Evolutionary conservation across 1,284 basidiomycete species (phyloP).

Genomic region (Nidula niveotomentosa): DNA sequence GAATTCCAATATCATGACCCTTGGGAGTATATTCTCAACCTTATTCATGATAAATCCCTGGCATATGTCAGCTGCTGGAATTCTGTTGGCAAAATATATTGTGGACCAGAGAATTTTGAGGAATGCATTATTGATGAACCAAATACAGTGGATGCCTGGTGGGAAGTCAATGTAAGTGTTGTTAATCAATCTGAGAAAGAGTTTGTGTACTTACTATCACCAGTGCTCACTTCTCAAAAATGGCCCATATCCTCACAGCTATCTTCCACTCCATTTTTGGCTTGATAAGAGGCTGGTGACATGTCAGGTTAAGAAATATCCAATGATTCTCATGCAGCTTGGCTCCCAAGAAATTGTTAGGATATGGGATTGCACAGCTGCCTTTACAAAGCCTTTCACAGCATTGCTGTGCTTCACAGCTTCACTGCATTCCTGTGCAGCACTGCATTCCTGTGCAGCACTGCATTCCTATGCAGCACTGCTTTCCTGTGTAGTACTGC

Average conservation of each 20-base stretch:
- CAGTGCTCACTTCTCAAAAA: neutral
- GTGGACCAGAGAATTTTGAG: slow-evolving; percentile 5
- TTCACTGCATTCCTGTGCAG: no score
- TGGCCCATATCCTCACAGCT: neutral
- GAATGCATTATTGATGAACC: slow-evolving; percentile 19
- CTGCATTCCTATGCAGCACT: no score
- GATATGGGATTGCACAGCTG: no score
- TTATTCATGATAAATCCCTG: slow-evolving; percentile 19
- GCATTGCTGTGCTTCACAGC: no score
- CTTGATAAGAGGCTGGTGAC: slow-evolving; percentile 27
- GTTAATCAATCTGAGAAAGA: no score
- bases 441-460: no score
- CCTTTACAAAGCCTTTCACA: no score
- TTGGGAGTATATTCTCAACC: slow-evolving; percentile 20
- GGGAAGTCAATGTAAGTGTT: slow-evolving; percentile 17
- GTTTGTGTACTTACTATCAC: no score
- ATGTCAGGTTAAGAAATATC: slow-evolving; percentile 23
- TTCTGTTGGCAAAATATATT: slow-evolving; percentile 16
- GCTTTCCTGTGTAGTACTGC: no score
- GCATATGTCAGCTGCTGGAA: slow-evolving; percentile 17
- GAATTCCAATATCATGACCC: slow-evolving; percentile 23
- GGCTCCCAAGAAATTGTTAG: slow-evolving; percentile 21
- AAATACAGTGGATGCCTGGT: slow-evolving; percentile 22
- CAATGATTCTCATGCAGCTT: slow-evolving; percentile 21
- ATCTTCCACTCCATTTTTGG: neutral